Conservation (phyloP, 495 filamentous ascomycete genomes). For the Penicillium canescens region DNA sequence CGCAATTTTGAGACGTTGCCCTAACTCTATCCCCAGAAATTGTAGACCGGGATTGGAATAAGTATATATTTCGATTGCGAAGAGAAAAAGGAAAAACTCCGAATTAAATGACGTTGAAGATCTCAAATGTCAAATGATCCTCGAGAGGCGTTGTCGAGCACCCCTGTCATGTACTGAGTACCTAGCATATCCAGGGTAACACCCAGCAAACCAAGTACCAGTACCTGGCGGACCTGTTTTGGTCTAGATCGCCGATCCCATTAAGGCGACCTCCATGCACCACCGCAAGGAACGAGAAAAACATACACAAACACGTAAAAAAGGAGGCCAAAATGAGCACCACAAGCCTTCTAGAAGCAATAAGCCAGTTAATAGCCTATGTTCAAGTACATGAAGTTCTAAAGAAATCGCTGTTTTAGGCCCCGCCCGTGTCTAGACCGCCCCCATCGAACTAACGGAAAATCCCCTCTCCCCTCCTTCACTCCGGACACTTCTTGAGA, state of each 20-base stretch:
- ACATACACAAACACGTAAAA: slow-evolving; percentile 7
- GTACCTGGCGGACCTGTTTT: slow-evolving; percentile 5
- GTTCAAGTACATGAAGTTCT: neutral
- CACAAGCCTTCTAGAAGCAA: neutral
- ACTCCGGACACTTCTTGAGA: neutral
- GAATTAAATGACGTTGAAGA: too few species aligned
- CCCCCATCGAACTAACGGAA: slow-evolving; percentile 23
- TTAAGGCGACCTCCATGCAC: slow-evolving; percentile 6
- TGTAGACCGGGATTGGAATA: too few species aligned
- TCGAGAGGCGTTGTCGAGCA: neutral
- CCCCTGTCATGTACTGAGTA: neutral
- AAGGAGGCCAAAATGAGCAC: neutral
- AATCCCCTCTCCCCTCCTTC: slow-evolving; percentile 27
- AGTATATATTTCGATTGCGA: too few species aligned
- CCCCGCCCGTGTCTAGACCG: slow-evolving; percentile 27
- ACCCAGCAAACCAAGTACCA: neutral
- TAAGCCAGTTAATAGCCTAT: neutral
- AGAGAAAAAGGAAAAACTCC: too few species aligned
- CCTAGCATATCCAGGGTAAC: too few species aligned
- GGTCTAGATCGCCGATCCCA: slow-evolving; percentile 34
- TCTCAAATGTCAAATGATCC: too few species aligned
- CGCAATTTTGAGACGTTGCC: too few species aligned
- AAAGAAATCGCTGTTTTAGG: slow-evolving; percentile 25
- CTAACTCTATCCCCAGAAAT: too few species aligned
- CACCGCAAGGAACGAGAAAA: slow-evolving; percentile 7